Evolutionary conservation across 441 rosid genomes (phyloP), one percentile per base, ranked within the genome.

Genomic region (California macrophylla): DNA sequence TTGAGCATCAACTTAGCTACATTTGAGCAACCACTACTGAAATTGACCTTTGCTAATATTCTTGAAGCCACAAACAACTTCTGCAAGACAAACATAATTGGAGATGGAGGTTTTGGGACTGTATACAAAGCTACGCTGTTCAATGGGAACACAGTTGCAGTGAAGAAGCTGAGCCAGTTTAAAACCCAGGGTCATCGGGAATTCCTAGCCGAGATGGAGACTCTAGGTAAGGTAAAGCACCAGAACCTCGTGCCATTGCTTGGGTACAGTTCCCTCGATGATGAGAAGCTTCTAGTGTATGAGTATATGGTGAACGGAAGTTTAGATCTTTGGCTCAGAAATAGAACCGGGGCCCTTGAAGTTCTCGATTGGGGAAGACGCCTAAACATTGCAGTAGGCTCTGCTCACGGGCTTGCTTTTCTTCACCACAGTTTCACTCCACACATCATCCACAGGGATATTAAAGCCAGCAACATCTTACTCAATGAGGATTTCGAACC

Each of bases 201-300:
- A 67, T 94, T 91, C 83, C 80, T 83, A 0, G 98, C 98, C 0
- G 98, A 91, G 68, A 87, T 91, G 98, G 96, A 94, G 78, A 94
- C 97, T 7, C 40, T 94, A 66, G 97, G 97, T 32, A 94, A 94
- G 82, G 96, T 94, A 23, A 94, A 90, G 84, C 97, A 94, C 83
- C 86, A 74, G 32, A 91, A 94, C 68, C 90, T 94, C 0, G 96
- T 94, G 15, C 86, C 96, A 12, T 63, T 94, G 74, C 90, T 94
- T 1, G 97, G 96, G 2, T 94, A 91, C 75, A 90, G 96, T 76
- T 86, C 96, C 24, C 79, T 77, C 3, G 85, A 82, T 5, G 96
- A 89, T 70, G 98, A 94, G 75, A 94, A 91, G 82, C 84, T 91
- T 15, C 96, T 94, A 20, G 94, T 94, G 36, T 94, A 94, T 16